These are phyloP conservation scores for Coemansia sp. DNA, from an alignment of 192 early-diverging fungal species.

Conservation along the genomic window DNA sequence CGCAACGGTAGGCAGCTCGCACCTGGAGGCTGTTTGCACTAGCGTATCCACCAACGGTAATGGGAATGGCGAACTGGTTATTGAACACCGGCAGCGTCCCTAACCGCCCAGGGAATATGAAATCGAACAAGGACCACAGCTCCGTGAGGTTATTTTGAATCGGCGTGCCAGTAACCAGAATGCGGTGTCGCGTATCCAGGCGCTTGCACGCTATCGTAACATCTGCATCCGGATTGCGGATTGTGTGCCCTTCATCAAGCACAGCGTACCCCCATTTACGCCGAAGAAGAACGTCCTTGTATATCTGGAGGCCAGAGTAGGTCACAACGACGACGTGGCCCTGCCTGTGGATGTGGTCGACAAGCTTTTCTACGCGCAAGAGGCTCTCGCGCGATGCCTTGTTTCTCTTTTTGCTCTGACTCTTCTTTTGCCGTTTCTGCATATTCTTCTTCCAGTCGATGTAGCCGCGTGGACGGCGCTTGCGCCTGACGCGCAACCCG, in stretches of 20 bases:
- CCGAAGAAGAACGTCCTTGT: constrained; percentile 66
- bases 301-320: constrained; percentile 76
- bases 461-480: constrained; percentile 46
- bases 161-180: constrained; percentile 77
- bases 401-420: neutral
- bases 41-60: constrained; percentile 88
- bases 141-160: constrained; percentile 82
- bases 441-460: constrained; percentile 39
- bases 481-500: constrained; percentile 45
- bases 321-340: constrained; percentile 90
- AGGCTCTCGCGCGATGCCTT: constrained; percentile 24
- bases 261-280: constrained; percentile 84
- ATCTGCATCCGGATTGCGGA: constrained; percentile 91
- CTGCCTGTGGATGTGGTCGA: constrained; percentile 30
- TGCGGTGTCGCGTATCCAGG: constrained; percentile 68
- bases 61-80: constrained; percentile 90
- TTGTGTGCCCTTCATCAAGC: constrained; percentile 96
- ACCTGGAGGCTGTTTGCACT: constrained; percentile 89
- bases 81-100: constrained; percentile 57
- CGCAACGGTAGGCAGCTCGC: constrained; percentile 92
- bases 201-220: constrained; percentile 74
- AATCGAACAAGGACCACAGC: constrained; percentile 82
- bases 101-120: constrained; percentile 73
- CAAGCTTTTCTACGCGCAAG: constrained; percentile 27
- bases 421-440: constrained; percentile 14